Evolutionary conservation across 352 stramenopile species (phyloP).

Genomic region (Phytophthora rubi): DNA sequence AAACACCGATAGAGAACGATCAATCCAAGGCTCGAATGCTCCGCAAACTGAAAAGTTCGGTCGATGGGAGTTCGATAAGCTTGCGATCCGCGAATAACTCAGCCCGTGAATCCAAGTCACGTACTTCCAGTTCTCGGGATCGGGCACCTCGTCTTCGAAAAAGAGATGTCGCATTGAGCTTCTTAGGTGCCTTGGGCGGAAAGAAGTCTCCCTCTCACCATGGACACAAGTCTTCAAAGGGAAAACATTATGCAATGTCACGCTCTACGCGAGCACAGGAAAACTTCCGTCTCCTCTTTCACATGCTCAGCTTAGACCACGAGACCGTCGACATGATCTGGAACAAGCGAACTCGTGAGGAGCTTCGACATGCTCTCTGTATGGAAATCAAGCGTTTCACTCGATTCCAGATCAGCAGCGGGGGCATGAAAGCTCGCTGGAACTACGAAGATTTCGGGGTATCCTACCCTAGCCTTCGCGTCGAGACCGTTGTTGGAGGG

Average conservation of each 20-base stretch:
- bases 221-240: constrained; percentile 26
- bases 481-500: constrained; percentile 89
- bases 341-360: constrained; percentile 89
- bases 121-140: constrained; percentile 19
- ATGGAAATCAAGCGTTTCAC: constrained; percentile 86
- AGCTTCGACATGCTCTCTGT: constrained; percentile 89
- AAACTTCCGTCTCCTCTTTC: constrained; percentile 96
- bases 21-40: constrained; percentile 70
- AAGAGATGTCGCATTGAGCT: constrained; percentile 70
- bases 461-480: constrained; percentile 86
- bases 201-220: constrained; percentile 26
- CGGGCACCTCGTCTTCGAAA: constrained; percentile 55
- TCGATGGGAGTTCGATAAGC: constrained; percentile 20
- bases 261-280: constrained; percentile 57
- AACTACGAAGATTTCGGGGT: constrained; percentile 97
- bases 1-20: constrained; percentile 63
- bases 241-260: constrained; percentile 25
- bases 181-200: constrained; percentile 35
- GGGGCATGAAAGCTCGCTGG: constrained; percentile 88
- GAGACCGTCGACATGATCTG: constrained; percentile 94
- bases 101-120: constrained; percentile 17
- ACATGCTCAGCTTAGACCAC: constrained; percentile 93
- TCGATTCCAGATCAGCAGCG: constrained; percentile 72
- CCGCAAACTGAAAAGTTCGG: constrained; percentile 67
- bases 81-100: constrained; percentile 19